Conservation (phyloP, 1,284 basidiomycete genomes). For the Microbotryum silenes-acaulis region DNA sequence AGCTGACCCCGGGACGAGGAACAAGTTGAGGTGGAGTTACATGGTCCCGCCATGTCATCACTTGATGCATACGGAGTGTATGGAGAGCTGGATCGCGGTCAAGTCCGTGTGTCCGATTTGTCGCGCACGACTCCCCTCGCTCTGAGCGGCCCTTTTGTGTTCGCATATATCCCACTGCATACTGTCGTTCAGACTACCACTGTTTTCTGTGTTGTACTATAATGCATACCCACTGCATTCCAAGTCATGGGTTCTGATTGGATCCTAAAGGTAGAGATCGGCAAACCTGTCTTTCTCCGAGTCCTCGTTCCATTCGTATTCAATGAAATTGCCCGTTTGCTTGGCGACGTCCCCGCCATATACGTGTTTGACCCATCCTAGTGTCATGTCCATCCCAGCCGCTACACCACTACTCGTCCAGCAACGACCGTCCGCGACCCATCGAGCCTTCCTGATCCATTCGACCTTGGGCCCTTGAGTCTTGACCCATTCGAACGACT, state of each 20-base stretch:
- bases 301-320: slow-evolving; percentile 7
- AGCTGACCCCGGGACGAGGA: slow-evolving; percentile 6
- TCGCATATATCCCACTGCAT: too few relatives aligned
- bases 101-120: slow-evolving; percentile 27
- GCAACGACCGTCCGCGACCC: slow-evolving; percentile 43
- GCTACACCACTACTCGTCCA: slow-evolving; percentile 45
- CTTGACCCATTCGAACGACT: background rate
- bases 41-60: slow-evolving; percentile 39
- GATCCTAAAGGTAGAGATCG: background rate
- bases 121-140: slow-evolving; percentile 15
- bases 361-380: slow-evolving; percentile 40
- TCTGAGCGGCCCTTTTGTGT: background rate
- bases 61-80: slow-evolving; percentile 35
- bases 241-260: too few relatives aligned
- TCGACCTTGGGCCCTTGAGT: slow-evolving; percentile 32
- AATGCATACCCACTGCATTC: too few relatives aligned
- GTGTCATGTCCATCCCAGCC: slow-evolving; percentile 42
- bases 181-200: too few relatives aligned
- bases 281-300: background rate
- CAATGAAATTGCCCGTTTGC: background rate
- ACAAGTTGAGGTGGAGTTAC: slow-evolving; percentile 2
- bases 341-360: background rate
- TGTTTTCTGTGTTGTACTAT: too few relatives aligned
- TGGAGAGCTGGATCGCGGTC: slow-evolving; percentile 35
- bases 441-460: slow-evolving; percentile 43